Conservation (phyloP, 495 filamentous ascomycete genomes). For the Lepidopterella palustris region DNA sequence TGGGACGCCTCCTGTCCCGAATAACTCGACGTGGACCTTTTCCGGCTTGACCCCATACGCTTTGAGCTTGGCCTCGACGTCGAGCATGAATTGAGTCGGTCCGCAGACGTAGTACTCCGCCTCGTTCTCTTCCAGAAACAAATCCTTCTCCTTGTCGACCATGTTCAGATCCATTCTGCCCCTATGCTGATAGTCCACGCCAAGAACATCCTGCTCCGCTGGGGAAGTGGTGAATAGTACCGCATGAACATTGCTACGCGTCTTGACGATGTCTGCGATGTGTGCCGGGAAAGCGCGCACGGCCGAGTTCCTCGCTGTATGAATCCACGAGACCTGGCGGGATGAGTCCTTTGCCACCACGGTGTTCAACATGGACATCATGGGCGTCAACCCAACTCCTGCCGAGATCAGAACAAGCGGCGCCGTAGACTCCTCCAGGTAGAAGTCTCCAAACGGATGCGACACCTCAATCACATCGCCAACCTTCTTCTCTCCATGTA, state of each 20-base stretch:
- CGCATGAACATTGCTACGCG: conserved; percentile 38
- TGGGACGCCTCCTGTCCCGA: conserved; percentile 50
- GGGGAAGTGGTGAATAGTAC: conserved; percentile 40
- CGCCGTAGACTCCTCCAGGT: conserved; percentile 43
- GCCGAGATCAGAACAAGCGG: conserved; percentile 64
- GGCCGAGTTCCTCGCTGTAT: conserved; percentile 48
- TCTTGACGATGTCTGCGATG: conserved; percentile 41
- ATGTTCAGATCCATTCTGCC: conserved; percentile 52
- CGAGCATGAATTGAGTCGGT: conserved; percentile 59
- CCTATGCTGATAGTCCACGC: conserved; percentile 49
- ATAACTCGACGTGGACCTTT: conserved; percentile 60
- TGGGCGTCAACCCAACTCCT: conserved; percentile 62
- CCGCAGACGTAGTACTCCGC: conserved; percentile 68
- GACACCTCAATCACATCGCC: conserved; percentile 58
- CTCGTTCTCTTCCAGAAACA: conserved; percentile 48
- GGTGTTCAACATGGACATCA: conserved; percentile 62
- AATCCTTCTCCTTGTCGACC: conserved; percentile 43
- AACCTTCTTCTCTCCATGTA: conserved; percentile 54
- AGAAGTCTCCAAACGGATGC: conserved; percentile 67
- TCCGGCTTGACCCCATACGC: conserved; percentile 46
- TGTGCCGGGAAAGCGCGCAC: conserved; percentile 50
- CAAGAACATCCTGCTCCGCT: conserved; percentile 43
- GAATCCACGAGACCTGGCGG: conserved; percentile 55
- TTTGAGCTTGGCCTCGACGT: conserved; percentile 44
- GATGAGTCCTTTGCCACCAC: conserved; percentile 39